These are phyloP conservation scores for Oxyria digyna DNA, from an alignment of 148 eudicot genomes.

Conservation along the genomic window DNA sequence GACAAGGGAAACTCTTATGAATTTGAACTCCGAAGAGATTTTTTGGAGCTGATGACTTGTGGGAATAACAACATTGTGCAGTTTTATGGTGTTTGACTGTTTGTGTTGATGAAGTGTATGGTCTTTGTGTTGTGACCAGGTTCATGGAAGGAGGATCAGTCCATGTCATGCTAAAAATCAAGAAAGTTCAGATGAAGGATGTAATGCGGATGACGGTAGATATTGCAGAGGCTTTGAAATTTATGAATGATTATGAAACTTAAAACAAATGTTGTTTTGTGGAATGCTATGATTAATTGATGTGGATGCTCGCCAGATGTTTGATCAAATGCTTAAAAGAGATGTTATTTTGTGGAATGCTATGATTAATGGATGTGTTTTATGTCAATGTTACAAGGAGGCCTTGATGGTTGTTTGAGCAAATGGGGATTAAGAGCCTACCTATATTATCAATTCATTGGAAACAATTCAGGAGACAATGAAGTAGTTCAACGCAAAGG, in stretches of 20 bases:
- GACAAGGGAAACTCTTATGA: slow-evolving; percentile 80
- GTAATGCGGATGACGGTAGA: slow-evolving; percentile 64
- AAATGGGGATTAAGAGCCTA: no score
- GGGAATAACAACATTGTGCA: slow-evolving; percentile 76
- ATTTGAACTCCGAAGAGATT: slow-evolving; percentile 59
- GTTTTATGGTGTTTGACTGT: slow-evolving; percentile 78
- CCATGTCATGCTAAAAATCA: slow-evolving; percentile 65
- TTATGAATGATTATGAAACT: slow-evolving; percentile 88
- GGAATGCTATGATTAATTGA: no score
- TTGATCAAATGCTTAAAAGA: no score
- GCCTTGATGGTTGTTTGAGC: no score
- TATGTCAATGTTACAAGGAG: no score
- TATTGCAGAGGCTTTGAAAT: slow-evolving; percentile 80
- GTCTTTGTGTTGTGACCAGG: slow-evolving; percentile 72
- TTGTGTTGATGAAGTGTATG: slow-evolving; percentile 64
- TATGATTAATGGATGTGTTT: no score
- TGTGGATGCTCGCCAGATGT: no score
- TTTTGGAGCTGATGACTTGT: slow-evolving; percentile 90
- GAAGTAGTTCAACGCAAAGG: no score
- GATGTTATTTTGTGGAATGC: no score
- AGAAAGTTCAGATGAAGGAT: slow-evolving; percentile 68
- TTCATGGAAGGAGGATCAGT: slow-evolving; percentile 90
- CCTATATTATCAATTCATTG: no score
- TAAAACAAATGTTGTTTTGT: no score
- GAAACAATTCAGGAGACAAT: no score